phyloP scores from a whole-genome alignment of 2,329 filamentous ascomycete species.

The Alternaria sp. region DNA sequence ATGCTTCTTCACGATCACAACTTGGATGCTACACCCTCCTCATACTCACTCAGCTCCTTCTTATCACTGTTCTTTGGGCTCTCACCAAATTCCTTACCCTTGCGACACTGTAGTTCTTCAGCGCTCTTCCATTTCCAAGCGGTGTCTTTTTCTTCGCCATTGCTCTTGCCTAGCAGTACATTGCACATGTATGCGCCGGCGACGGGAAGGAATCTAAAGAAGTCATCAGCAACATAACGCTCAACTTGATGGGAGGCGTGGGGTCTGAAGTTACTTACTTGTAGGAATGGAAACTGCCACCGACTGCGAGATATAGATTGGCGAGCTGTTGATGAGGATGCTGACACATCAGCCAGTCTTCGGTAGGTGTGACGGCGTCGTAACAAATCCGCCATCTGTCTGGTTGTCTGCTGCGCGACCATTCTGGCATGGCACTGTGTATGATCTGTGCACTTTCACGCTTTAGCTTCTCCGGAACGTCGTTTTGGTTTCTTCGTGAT shows the following conservation, averaged over 20 bases:
- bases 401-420: constrained; percentile 45
- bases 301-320: constrained; percentile 68
- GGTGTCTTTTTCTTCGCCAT: constrained; percentile 49
- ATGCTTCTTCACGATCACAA: constrained; percentile 2
- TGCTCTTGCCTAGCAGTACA: constrained; percentile 46
- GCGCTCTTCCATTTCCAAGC: constrained; percentile 50
- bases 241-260: not conserved
- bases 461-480: constrained; percentile 54
- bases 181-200: constrained; percentile 68
- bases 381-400: constrained; percentile 62
- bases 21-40: constrained; percentile 12
- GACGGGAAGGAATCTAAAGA: constrained; percentile 62
- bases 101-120: constrained; percentile 24
- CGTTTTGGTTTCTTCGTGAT: constrained; percentile 56
- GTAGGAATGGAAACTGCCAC: constrained; percentile 70
- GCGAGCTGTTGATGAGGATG: constrained; percentile 59
- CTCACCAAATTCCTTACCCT: constrained; percentile 32
- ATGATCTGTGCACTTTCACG: constrained; percentile 51
- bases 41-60: constrained; percentile 27
- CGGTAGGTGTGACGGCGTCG: constrained; percentile 68
- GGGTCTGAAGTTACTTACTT: constrained; percentile 50
- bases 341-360: constrained; percentile 67
- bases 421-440: constrained; percentile 42
- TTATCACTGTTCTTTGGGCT: constrained; percentile 19
- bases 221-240: not conserved